Base-by-base conservation (phyloP, 352 stramenopile genomes). In the Globisporangium radiosum region DNA sequence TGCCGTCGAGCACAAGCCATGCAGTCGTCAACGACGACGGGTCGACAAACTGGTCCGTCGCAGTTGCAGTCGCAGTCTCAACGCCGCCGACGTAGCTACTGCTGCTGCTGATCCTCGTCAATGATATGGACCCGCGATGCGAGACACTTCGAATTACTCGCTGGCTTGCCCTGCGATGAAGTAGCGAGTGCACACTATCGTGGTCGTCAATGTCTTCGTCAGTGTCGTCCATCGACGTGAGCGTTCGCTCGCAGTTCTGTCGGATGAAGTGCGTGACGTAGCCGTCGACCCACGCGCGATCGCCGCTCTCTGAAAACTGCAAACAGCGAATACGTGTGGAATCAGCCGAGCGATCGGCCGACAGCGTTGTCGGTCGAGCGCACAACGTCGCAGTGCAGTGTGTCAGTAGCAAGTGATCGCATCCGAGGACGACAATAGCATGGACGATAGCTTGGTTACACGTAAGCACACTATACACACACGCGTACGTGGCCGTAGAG, bases 1-100 rank as follows among this genome's bases (percentile, higher is more conserved):
- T 54, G 3, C 78, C 76, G 25, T 90, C 78, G n/a, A 90, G 69
- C n/a, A 90, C 62, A 33, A 90, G 64, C 81, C 81, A 90, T 2
- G 75, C 14, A 6, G 52, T 49, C 38, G 51, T 44, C 19, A 13
- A 36, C 25, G 25, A 25, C 25, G 25, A 25, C 25, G 25, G 25
- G 25, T 1, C 25, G 25, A 25, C 25, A 25, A 25, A 25, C 25
- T 25, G 25, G 25, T 25, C 25, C 25, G 25, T 2, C 25, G 25
- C 25, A 25, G 1, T 25, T 15, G 15, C 39, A 43, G 8, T 10
- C 42, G 42, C 15, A 44, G 17, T 9, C 3, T 62, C 56, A 8
- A 48, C 7, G 6, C 49, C 48, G 25, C 45, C 19, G 7, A 13
- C 40, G 11, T 44, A 13, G 40, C 40, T 44, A 13, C 40, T 44